A percentile compares a stretch with the other conserved stretches of the same genome.
Conservation (phyloP, 73 alveolate genomes). For the Symbiodinium natans region DNA sequence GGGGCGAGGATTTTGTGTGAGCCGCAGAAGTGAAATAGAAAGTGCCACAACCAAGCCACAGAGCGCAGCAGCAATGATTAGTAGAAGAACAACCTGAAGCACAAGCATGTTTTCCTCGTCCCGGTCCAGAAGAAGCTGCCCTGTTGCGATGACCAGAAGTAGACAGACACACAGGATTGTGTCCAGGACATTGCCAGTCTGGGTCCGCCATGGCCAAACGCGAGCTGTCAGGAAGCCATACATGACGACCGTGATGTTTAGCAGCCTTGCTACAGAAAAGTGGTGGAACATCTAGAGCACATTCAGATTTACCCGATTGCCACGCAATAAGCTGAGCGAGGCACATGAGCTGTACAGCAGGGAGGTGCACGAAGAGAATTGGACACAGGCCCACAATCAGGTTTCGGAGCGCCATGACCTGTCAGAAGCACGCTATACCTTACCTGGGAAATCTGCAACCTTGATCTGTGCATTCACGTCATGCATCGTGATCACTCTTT, state of each 20-base stretch:
- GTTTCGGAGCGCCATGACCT: not conserved
- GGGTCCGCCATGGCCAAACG: conserved; percentile 7
- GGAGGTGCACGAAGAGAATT: not conserved
- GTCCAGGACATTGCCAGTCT: not conserved
- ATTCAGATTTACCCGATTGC: too few species aligned
- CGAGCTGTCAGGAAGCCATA: not conserved
- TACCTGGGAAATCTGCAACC: not conserved
- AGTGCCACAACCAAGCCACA: not conserved
- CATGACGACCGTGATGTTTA: not conserved
- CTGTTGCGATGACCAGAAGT: not conserved
- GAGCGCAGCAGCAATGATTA: too few species aligned
- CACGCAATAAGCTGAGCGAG: not conserved
- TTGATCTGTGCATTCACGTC: too few species aligned
- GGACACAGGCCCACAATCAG: not conserved
- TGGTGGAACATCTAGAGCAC: too few species aligned
- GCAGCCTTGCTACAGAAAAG: not conserved
- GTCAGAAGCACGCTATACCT: not conserved
- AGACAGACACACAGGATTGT: not conserved
- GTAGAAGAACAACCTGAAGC: too few species aligned
- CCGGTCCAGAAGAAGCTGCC: not conserved
- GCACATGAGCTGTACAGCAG: not conserved
- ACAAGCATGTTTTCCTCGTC: not conserved
- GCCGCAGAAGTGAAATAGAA: not conserved
- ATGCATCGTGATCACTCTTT: not conserved
- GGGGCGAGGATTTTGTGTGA: not conserved